Base-by-base conservation (phyloP, 2,329 filamentous ascomycete genomes). In the Penicillium sclerotiorum region DNA sequence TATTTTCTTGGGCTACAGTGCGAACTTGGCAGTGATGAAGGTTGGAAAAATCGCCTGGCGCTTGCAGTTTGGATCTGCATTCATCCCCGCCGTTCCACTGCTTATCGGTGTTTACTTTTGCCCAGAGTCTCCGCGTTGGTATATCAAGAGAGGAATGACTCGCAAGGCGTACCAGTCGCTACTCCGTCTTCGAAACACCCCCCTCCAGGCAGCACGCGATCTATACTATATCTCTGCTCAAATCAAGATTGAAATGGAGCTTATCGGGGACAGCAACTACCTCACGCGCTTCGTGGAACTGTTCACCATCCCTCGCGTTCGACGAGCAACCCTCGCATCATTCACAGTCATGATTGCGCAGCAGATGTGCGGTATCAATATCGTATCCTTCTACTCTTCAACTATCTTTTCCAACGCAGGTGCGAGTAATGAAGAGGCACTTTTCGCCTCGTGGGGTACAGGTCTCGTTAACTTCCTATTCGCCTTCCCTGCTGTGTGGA, bases 261-360 rank as follows among this genome's bases (percentile, higher is more conserved):
- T 72, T 51, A 58, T 67, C 3, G 66, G 66, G 2, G 60, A 77
- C 11, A 80, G 71, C 58, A 85, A 78, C 65, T 86, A 87, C 60
- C 42, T 84, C 47, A 78, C 74, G 11, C 81, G 87, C 21, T 82
- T 89, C 59, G 55, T 71, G 43, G 69, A 77, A 37, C 69, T 80
- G 0, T 77, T 77, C 55, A 71, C 73, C 1, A 71, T 77, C 15
- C 73, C 74, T 12, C 66, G 74, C 22, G 70, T 77, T 43, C 63
- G 74, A 39, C 71, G 74, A n/a, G 89, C 90, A 3, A 90, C 85
- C 5, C 77, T 87, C 20, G 89, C 88, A 6, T 86, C 89, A 1
- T 88, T 84, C 51, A 84, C 84, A 1, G 88, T 92, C 58, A 95
- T 95, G 89, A 83, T 88, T 62, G 84, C 83, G 0, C 85, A 88